Evolutionary conservation across 352 stramenopile genomes (phyloP).

Genomic region (Phytophthora megakarya): DNA sequence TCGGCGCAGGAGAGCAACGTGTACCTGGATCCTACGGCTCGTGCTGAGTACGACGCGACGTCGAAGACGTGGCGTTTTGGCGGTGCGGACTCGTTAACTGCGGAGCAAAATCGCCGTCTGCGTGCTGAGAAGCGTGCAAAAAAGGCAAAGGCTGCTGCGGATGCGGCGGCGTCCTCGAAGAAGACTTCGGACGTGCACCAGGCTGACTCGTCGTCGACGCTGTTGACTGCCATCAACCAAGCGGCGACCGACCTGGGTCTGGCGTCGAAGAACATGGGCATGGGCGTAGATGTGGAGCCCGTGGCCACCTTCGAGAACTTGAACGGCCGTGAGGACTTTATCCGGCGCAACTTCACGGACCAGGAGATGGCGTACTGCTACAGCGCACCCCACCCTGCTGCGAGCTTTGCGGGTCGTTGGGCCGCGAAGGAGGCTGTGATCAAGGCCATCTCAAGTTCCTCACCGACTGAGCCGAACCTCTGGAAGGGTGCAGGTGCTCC

Average conservation of each 20-base stretch:
- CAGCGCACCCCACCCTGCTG: slow-evolving; percentile 72
- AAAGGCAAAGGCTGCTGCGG: slow-evolving; percentile 47
- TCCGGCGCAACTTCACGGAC: slow-evolving; percentile 89
- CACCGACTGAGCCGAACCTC: slow-evolving; percentile 64
- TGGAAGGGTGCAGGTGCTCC: slow-evolving; percentile 77
- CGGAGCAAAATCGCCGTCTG: slow-evolving; percentile 36
- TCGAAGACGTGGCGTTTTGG: slow-evolving; percentile 80
- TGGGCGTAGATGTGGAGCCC: slow-evolving; percentile 86
- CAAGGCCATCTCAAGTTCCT: slow-evolving; percentile 88
- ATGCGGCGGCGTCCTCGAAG: slow-evolving; percentile 14
- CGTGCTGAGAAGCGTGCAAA: slow-evolving; percentile 50
- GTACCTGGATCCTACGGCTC: slow-evolving; percentile 83
- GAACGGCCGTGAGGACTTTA: slow-evolving; percentile 79
- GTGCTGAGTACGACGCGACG: slow-evolving; percentile 72
- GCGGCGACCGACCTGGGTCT: slow-evolving; percentile 56
- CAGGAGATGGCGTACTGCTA: slow-evolving; percentile 88
- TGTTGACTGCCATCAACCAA: slow-evolving; percentile 65
- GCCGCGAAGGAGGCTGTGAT: slow-evolving; percentile 90
- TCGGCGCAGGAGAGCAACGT: slow-evolving; percentile 80
- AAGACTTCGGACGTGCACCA: slow-evolving; percentile 24
- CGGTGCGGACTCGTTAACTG: slow-evolving; percentile 40
- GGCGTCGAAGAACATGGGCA: slow-evolving; percentile 55
- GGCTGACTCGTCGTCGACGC: slow-evolving; percentile 41
- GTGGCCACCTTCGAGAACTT: slow-evolving; percentile 85
- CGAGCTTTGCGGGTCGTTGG: slow-evolving; percentile 88